Base-by-base conservation (phyloP, 352 stramenopile species). In the Phytophthora sp. region DNA sequence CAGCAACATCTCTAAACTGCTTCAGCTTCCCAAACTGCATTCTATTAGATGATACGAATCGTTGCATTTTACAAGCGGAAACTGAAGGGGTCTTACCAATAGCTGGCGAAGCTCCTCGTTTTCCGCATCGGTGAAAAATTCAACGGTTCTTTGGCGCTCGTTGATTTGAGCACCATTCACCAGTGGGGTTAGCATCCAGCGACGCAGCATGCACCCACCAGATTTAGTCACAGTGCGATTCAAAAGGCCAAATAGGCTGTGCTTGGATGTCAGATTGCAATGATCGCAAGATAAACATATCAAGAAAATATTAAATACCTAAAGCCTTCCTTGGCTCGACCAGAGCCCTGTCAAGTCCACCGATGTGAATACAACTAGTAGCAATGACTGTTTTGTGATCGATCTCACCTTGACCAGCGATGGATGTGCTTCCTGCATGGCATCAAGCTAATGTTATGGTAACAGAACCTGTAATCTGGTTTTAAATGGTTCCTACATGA, bases 311-410 rank as follows among this genome's bases (percentile, higher is more conserved):
- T 8, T 24, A 17, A 54, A 3, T 39, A 93, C 87, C 87, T 95
- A 46, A 94, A 93, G 5, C 87, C 87, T 82, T 95, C 87, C 66
- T 94, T 96, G 4, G 84, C 75, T 63, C 79, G 73, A n/a, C 85
- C 87, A 53, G 62, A 74, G 31, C 78, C 77, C 85, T 94, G 20
- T 11, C 32, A 71, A n/a, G n/a, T n/a, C n/a, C n/a, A n/a, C n/a
- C n/a, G n/a, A n/a, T n/a, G n/a, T n/a, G n/a, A n/a, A n/a, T n/a
- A n/a, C n/a, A n/a, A n/a, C n/a, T n/a, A n/a, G n/a, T n/a, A n/a
- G n/a, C n/a, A n/a, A n/a, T n/a, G n/a, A n/a, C 11, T 6, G 15
- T 4, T 21, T 10, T 28, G 12, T 7, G 20, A 0, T 13, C 15
- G 21, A 34, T 18, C 30, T 5, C 43, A 94, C 87, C 74, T 92